Evolutionary conservation across 2,329 filamentous ascomycete genomes (phyloP).

Genomic region (Hypoxylon rubiginosum): DNA sequence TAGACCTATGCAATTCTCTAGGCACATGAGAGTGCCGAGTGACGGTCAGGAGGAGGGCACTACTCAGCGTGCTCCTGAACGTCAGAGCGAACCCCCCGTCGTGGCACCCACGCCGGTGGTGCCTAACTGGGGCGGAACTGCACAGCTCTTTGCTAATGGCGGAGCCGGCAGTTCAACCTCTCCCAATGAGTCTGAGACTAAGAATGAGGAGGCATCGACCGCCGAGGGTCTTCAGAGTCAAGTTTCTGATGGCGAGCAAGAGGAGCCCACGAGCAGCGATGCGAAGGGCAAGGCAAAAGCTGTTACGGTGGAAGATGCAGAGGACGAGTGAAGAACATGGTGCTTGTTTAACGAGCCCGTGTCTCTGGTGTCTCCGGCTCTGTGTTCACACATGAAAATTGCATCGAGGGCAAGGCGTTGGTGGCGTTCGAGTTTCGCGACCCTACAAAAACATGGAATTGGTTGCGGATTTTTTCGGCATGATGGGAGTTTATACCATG

Average conservation of each 20-base stretch:
- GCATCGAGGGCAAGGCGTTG: constrained; percentile 52
- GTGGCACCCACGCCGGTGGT: constrained; percentile 64
- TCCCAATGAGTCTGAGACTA: constrained; percentile 28
- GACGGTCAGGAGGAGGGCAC: constrained; percentile 16
- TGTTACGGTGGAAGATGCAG: constrained; percentile 50
- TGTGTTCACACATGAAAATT: constrained; percentile 45
- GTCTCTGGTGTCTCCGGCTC: constrained; percentile 14
- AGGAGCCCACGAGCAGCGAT: constrained; percentile 35
- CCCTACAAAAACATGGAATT: constrained; percentile 22
- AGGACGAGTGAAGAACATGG: constrained; percentile 32
- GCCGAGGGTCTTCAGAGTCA: constrained; percentile 23
- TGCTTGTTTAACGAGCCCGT: constrained; percentile 20
- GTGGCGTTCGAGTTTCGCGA: constrained; percentile 43
- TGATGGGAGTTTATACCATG: constrained; percentile 26
- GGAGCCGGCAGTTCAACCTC: constrained; percentile 32
- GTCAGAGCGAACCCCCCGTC: constrained; percentile 46
- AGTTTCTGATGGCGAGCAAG: constrained; percentile 37
- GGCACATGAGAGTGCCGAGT: constrained; percentile 6
- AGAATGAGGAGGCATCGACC: constrained; percentile 11
- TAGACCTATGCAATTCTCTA: constrained; percentile 6
- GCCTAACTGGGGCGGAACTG: constrained; percentile 65
- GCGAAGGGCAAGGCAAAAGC: constrained; percentile 49
- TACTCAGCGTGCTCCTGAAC: constrained; percentile 29
- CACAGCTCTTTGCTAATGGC: constrained; percentile 61
- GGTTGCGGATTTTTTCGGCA: constrained; percentile 23